These are phyloP conservation scores for Trametes sp. DNA, from an alignment of 1,284 basidiomycete genomes.

Conservation along the genomic window DNA sequence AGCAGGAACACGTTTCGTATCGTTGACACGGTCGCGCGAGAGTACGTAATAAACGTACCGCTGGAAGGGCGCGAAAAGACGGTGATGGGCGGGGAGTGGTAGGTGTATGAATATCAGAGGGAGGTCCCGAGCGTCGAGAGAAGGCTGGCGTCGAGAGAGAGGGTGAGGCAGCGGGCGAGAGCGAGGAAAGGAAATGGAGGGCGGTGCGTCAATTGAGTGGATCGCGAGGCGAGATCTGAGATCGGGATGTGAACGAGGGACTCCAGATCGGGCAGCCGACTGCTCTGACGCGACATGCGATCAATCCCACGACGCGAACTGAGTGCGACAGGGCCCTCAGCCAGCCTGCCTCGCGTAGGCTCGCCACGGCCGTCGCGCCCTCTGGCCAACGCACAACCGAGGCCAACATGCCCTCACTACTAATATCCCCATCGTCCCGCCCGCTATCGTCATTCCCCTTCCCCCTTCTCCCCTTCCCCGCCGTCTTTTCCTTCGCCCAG, in stretches of 20 bases:
- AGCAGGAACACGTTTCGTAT: background rate
- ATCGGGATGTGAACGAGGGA: slow-evolving; percentile 2
- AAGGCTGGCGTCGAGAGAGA: background rate
- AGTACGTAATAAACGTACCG: too few relatives aligned
- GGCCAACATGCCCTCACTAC: slow-evolving; percentile 1
- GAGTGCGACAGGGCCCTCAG: background rate
- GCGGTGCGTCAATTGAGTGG: background rate
- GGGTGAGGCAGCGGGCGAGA: background rate
- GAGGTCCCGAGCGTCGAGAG: background rate
- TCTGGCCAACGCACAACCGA: background rate
- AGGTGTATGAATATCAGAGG: too few relatives aligned
- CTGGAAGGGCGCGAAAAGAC: too few relatives aligned
- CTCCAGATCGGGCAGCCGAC: slow-evolving; percentile 7
- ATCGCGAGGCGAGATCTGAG: background rate
- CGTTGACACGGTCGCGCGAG: too few relatives aligned
- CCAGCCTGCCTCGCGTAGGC: background rate
- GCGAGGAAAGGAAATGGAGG: background rate
- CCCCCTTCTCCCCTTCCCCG: background rate
- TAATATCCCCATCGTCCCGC: background rate
- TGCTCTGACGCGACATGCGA: slow-evolving; percentile 11
- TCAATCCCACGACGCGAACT: slow-evolving; percentile 10
- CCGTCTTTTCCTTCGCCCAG: background rate
- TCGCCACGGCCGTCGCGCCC: slow-evolving; percentile 1
- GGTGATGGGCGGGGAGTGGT: too few relatives aligned
- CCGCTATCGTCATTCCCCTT: background rate